Evolutionary conservation across 2,329 filamentous ascomycete species (phyloP).

Genomic region (Pseudonectria foliicola): DNA sequence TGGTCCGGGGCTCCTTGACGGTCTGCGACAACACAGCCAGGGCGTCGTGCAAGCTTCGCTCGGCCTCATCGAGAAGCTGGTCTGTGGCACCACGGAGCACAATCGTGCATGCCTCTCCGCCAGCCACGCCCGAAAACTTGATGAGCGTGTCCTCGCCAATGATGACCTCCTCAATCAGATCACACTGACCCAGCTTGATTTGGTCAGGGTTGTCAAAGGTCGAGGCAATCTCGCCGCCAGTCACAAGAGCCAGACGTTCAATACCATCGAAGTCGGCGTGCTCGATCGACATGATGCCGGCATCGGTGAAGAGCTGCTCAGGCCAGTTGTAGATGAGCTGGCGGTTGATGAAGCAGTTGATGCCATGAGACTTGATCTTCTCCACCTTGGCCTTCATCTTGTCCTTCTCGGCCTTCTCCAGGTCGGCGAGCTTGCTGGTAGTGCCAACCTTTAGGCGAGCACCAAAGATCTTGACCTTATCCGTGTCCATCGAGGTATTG

Average conservation of each 20-base stretch:
- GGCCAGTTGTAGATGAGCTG: constrained; percentile 99
- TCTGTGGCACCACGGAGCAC: constrained; percentile 94
- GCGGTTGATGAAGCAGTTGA: constrained; percentile 99
- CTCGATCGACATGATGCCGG: constrained; percentile 96
- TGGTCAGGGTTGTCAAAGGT: constrained; percentile 98
- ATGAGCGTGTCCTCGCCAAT: constrained; percentile 97
- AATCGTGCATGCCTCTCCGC: constrained; percentile 90
- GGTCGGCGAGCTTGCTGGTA: constrained; percentile 93
- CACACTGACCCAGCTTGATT: constrained; percentile 92
- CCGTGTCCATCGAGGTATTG: constrained; percentile 98
- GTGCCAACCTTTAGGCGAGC: constrained; percentile 94
- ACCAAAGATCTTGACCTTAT: constrained; percentile 99
- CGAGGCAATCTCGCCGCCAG: constrained; percentile 92
- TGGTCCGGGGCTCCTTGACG: constrained; percentile 87
- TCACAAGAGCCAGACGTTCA: constrained; percentile 88
- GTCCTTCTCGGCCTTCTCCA: constrained; percentile 96
- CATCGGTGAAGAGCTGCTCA: constrained; percentile 96
- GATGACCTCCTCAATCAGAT: constrained; percentile 94
- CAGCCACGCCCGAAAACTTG: constrained; percentile 93
- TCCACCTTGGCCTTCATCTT: constrained; percentile 99
- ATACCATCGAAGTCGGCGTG: constrained; percentile 99
- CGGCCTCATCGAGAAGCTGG: constrained; percentile 92
- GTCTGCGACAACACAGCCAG: constrained; percentile 95
- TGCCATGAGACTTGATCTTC: constrained; percentile 95
- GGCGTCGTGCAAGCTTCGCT: constrained; percentile 92